phyloP scores from a whole-genome alignment of 2,329 filamentous ascomycete genomes.

The Claviceps digitariae region DNA sequence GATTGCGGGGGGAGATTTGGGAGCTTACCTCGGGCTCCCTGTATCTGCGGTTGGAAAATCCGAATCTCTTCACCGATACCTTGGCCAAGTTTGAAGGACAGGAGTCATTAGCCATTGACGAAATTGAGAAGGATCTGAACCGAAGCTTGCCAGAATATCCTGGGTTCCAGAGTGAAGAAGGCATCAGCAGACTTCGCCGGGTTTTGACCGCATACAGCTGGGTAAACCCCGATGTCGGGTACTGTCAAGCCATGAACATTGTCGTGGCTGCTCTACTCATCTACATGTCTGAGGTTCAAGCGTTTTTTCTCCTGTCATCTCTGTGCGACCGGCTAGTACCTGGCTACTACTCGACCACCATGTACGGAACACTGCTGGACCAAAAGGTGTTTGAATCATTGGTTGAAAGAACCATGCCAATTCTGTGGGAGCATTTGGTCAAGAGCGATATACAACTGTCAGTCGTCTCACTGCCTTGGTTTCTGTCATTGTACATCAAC shows the following conservation, averaged over 20 bases:
- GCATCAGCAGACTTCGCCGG: constrained; percentile 75
- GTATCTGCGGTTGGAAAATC: constrained; percentile 75
- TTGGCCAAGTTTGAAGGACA: constrained; percentile 69
- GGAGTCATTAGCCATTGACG: constrained; percentile 90
- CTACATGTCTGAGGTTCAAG: constrained; percentile 94
- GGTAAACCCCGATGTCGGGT: constrained; percentile 89
- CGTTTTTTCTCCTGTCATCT: constrained; percentile 84
- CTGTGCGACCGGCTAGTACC: constrained; percentile 87
- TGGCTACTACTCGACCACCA: constrained; percentile 96
- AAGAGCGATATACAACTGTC: constrained; percentile 95
- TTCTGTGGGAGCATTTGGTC: constrained; percentile 95
- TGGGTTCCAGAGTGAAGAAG: constrained; percentile 91
- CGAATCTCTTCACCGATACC: constrained; percentile 72
- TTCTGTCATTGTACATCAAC: constrained; percentile 95
- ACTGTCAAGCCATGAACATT: constrained; percentile 99
- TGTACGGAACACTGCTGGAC: constrained; percentile 95
- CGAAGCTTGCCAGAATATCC: constrained; percentile 93
- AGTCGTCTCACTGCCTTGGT: constrained; percentile 95
- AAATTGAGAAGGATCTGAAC: constrained; percentile 98
- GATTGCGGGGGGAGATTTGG: constrained; percentile 89
- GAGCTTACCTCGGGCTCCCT: constrained; percentile 86
- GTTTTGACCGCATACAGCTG: constrained; percentile 97
- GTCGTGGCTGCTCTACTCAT: constrained; percentile 95
- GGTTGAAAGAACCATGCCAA: constrained; percentile 98
- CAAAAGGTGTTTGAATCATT: constrained; percentile 95